Percentiles rank a stretch among this genome's conserved stretches.
Conservation (phyloP, 305 asterid genomes). For the Ajuga reptans region DNA sequence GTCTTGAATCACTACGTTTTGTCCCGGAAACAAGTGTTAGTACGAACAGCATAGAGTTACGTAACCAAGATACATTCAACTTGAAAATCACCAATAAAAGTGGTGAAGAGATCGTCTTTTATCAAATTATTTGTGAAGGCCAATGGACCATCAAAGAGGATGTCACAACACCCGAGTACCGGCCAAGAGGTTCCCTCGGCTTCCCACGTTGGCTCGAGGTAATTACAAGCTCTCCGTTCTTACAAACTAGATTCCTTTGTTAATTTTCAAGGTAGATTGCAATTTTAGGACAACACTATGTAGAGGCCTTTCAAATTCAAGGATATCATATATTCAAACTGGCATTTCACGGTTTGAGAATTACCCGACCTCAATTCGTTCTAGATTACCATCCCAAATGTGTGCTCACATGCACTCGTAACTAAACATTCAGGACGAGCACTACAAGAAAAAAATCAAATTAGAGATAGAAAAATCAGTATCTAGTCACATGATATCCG, state of each 20-base stretch:
- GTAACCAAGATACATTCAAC: constrained; percentile 58
- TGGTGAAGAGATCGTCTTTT: constrained; percentile 47
- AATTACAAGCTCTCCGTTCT: not conserved
- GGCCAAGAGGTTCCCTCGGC: constrained; percentile 62
- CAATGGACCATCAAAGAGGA: constrained; percentile 52
- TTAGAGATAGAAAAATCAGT: no score
- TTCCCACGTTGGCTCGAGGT: constrained; percentile 97
- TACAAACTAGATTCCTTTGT: not conserved
- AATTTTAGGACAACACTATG: not conserved
- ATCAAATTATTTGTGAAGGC: constrained; percentile 55
- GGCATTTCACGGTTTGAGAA: not conserved
- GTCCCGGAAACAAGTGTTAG: constrained; percentile 61
- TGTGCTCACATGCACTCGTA: no score
- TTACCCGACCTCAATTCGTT: no score
- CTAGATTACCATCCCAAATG: no score
- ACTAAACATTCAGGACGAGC: no score
- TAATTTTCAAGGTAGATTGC: not conserved
- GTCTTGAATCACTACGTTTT: constrained; percentile 43
- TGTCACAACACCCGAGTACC: constrained; percentile 37
- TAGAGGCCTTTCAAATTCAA: not conserved
- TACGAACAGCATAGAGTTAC: constrained; percentile 43
- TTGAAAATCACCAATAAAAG: constrained; percentile 63
- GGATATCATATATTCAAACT: not conserved
- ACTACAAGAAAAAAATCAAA: no score
- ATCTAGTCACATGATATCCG: no score